Evolutionary conservation across 2,329 filamentous ascomycete genomes (phyloP).

Genomic region (Akanthomyces uredinophilus): DNA sequence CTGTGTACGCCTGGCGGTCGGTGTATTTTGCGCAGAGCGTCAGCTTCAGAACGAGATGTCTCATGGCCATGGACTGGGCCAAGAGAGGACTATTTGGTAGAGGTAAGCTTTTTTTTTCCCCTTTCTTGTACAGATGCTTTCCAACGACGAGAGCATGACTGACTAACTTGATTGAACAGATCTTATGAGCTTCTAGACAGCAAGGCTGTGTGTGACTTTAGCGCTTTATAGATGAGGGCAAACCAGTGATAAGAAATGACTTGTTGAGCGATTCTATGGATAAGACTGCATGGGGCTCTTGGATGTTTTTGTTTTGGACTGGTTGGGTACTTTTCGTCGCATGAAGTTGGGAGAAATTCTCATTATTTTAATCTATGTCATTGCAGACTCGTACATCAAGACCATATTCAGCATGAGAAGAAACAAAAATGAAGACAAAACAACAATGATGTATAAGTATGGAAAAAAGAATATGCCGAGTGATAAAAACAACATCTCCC

Average conservation of each 20-base stretch:
- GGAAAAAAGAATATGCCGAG: background rate
- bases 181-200: slow-evolving; percentile 29
- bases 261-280: background rate
- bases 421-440: background rate
- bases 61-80: slow-evolving; percentile 98
- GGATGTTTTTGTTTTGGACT: background rate
- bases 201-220: background rate
- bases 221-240: background rate
- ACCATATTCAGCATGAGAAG: slow-evolving; percentile 1
- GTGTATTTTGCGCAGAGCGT: slow-evolving; percentile 98
- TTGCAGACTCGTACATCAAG: background rate
- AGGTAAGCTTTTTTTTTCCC: slow-evolving; percentile 63
- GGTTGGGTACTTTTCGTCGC: background rate
- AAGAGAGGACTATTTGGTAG: slow-evolving; percentile 92
- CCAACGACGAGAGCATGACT: background rate
- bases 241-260: too few relatives aligned
- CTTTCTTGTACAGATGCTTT: background rate
- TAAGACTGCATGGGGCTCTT: too few relatives aligned
- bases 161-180: slow-evolving; percentile 21
- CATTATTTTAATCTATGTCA: background rate
- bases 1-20: slow-evolving; percentile 92
- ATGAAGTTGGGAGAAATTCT: background rate
- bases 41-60: slow-evolving; percentile 77
- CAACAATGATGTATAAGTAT: too few relatives aligned
- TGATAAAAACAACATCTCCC: background rate